These are phyloP conservation scores for Cucumis variabilis DNA, from an alignment of 331 rosid species.

Conservation along the genomic window DNA sequence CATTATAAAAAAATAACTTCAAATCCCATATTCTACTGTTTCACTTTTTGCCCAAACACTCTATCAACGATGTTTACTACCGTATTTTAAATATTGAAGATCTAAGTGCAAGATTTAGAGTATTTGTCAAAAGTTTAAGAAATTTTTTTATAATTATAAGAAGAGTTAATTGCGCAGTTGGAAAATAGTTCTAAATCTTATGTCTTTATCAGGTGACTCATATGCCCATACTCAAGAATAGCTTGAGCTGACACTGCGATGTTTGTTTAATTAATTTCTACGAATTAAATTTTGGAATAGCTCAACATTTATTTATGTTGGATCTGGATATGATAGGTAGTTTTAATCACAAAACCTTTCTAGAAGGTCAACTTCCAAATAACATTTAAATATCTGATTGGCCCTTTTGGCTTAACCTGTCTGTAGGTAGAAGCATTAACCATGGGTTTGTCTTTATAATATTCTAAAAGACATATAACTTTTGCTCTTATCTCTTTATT, in stretches of 20 bases:
- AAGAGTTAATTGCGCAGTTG: background rate
- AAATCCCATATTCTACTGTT: no score
- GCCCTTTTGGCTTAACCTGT: constrained; percentile 14
- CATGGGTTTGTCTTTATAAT: background rate
- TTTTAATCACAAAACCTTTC: background rate
- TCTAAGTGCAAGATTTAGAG: no score
- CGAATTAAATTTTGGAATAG: background rate
- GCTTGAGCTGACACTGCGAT: background rate
- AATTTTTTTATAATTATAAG: no score
- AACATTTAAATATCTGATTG: background rate
- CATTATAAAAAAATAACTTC: no score
- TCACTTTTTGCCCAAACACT: no score
- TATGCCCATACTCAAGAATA: background rate
- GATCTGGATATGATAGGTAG: background rate
- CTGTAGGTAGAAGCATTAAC: constrained; percentile 7
- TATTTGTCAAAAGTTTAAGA: no score
- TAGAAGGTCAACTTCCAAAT: constrained; percentile 25
- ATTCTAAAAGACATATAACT: background rate
- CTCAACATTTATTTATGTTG: background rate
- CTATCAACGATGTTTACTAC: no score
- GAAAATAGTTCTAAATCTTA: background rate
- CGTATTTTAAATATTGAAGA: no score
- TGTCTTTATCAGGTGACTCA: constrained; percentile 10
- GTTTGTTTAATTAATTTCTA: constrained; percentile 10
- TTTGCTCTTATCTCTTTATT: background rate